Percentiles rank a stretch among this genome's conserved stretches.
Conservation (phyloP, 352 stramenopile species). For the Globisporangium heterothallicum region DNA sequence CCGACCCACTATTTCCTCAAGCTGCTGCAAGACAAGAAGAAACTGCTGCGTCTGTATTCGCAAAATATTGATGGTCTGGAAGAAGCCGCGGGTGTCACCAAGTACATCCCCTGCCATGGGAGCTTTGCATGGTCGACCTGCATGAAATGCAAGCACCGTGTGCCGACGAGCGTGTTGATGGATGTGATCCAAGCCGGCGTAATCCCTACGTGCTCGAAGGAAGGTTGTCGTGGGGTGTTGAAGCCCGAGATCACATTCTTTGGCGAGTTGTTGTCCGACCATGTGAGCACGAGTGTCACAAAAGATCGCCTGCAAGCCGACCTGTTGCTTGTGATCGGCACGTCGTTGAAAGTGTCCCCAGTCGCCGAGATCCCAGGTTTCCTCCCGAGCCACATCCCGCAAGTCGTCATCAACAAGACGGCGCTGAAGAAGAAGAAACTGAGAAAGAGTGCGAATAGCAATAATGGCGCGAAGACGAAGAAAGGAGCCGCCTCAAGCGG, state of each 20-base stretch:
- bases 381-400: slow-evolving; percentile 68
- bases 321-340: slow-evolving; percentile 97
- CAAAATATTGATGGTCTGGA: slow-evolving; percentile 99
- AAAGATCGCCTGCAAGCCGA: slow-evolving; percentile 83
- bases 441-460: slow-evolving; percentile 10
- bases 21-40: slow-evolving; percentile 86
- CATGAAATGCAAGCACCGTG: slow-evolving; percentile 78
- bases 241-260: slow-evolving; percentile 99
- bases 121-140: slow-evolving; percentile 89
- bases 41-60: slow-evolving; percentile 93
- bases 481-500: no score
- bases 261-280: slow-evolving; percentile 88
- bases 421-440: slow-evolving; percentile 76
- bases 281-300: slow-evolving; percentile 79
- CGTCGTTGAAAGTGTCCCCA: slow-evolving; percentile 94
- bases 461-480: slow-evolving; percentile 21
- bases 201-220: slow-evolving; percentile 58
- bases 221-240: slow-evolving; percentile 88
- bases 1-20: slow-evolving; percentile 95
- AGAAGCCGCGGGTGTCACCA: slow-evolving; percentile 84
- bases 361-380: slow-evolving; percentile 90
- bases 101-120: slow-evolving; percentile 93
- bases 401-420: slow-evolving; percentile 90
- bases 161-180: slow-evolving; percentile 47
- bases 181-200: slow-evolving; percentile 69